A percentile compares a stretch with the other conserved stretches of the same genome.
phyloP scores from a whole-genome alignment of 441 rosid species.

The Populus hybrid region DNA sequence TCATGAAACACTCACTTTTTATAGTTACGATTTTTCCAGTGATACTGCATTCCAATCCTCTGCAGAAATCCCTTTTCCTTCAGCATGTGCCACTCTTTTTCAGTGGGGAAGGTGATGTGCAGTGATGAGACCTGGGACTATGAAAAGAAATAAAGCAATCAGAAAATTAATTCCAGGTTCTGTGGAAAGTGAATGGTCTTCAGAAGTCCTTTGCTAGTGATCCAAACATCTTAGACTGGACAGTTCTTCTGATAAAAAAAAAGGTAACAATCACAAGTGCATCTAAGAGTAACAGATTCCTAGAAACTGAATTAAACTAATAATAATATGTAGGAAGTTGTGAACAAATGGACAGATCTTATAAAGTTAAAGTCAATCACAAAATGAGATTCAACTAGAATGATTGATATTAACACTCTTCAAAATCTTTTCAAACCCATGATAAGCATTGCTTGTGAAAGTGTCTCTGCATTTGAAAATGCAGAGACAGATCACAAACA shows the following conservation, averaged over 20 bases:
- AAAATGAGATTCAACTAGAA: not conserved
- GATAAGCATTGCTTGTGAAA: not conserved
- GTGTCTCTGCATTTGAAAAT: not conserved
- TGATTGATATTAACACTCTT: not conserved
- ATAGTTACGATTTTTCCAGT: slow-evolving; percentile 87
- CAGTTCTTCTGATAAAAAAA: not conserved
- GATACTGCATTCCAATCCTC: slow-evolving; percentile 95
- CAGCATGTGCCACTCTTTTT: slow-evolving; percentile 68
- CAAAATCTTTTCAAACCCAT: not conserved
- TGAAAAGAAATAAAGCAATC: slow-evolving; percentile 16
- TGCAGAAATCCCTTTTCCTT: slow-evolving; percentile 71
- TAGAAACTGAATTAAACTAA: not conserved
- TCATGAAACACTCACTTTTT: slow-evolving; percentile 46
- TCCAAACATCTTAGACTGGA: not conserved
- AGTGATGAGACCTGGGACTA: slow-evolving; percentile 82
- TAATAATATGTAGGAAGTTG: not conserved
- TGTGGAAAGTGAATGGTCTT: not conserved
- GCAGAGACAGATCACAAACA: not conserved
- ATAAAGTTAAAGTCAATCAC: not conserved
- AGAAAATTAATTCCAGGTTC: not conserved
- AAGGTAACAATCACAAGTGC: not conserved
- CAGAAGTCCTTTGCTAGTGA: not conserved
- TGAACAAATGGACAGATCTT: not conserved
- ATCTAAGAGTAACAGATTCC: not conserved
- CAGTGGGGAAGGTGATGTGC: slow-evolving; percentile 83